These are phyloP conservation scores for Saccharum officinarum DNA, from an alignment of 176 grass and related monocot species.

Conservation along the genomic window DNA sequence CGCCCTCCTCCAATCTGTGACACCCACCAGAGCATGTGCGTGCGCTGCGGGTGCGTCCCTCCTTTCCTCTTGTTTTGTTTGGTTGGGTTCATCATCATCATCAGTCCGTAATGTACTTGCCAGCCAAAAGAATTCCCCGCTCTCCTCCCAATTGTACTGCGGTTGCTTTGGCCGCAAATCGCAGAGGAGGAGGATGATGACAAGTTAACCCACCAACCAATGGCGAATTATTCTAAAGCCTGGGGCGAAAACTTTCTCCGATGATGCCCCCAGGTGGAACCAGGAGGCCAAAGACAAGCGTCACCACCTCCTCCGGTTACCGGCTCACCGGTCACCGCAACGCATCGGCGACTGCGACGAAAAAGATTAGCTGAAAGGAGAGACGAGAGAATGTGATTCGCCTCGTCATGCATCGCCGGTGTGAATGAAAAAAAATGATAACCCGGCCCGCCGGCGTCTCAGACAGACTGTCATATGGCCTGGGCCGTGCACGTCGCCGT, in stretches of 20 bases:
- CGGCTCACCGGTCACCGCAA: no score
- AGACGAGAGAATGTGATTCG: slow-evolving; percentile 14
- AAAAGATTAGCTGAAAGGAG: neutral
- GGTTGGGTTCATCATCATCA: neutral
- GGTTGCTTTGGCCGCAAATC: slow-evolving; percentile 34
- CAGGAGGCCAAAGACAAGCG: neutral
- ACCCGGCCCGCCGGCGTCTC: no score
- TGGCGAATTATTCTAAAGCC: slow-evolving; percentile 39
- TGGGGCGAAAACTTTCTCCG: neutral
- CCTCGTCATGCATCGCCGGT: neutral
- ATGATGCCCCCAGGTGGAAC: slow-evolving; percentile 13
- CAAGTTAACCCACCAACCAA: slow-evolving; percentile 41
- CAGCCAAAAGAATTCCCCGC: neutral
- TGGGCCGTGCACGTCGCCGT: slow-evolving; percentile 14
- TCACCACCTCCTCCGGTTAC: neutral
- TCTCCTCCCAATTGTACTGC: neutral
- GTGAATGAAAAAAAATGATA: neutral
- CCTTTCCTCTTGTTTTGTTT: neutral
- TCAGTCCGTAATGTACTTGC: neutral
- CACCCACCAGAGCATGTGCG: no score
- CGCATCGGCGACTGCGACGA: neutral
- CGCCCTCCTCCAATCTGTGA: slow-evolving; percentile 4
- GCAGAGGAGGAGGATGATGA: slow-evolving; percentile 12
- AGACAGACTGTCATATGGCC: no score
- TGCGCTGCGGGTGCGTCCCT: neutral